phyloP scores from a whole-genome alignment of 805 yeast genomes.

The Torulaspora indica region DNA sequence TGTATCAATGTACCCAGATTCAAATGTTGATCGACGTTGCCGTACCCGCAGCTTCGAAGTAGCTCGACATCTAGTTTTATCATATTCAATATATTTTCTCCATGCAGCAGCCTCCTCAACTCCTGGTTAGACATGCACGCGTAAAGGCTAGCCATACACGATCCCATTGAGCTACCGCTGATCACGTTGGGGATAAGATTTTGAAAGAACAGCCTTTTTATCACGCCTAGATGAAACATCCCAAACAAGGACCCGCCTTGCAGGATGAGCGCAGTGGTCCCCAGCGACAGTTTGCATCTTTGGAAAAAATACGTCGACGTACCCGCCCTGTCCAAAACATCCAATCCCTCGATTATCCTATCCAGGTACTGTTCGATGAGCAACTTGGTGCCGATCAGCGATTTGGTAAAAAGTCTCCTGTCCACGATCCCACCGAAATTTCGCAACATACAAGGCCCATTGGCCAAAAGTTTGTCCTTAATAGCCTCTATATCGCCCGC shows the following conservation, averaged over 20 bases:
- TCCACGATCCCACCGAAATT: constrained; percentile 90
- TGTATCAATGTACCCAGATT: constrained; percentile 62
- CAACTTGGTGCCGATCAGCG: constrained; percentile 83
- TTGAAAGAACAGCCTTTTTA: constrained; percentile 71
- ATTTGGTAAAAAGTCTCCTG: constrained; percentile 68
- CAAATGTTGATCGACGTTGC: constrained; percentile 35
- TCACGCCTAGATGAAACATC: constrained; percentile 87
- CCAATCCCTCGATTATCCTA: constrained; percentile 70
- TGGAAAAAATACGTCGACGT: constrained; percentile 68
- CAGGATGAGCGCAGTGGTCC: constrained; percentile 81
- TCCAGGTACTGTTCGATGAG: constrained; percentile 65
- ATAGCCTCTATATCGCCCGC: constrained; percentile 51
- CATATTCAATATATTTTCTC: constrained; percentile 37
- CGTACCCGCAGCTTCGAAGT: constrained; percentile 48
- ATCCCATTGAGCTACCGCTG: constrained; percentile 92
- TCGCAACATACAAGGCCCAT: constrained; percentile 65
- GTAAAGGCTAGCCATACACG: constrained; percentile 81
- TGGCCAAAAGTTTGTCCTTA: constrained; percentile 60
- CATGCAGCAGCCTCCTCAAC: constrained; percentile 44
- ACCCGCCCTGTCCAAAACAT: constrained; percentile 51
- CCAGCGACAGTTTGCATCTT: constrained; percentile 80
- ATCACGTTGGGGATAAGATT: constrained; percentile 78
- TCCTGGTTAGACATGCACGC: constrained; percentile 71
- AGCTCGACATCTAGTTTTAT: constrained; percentile 54
- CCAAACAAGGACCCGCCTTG: constrained; percentile 97